Evolutionary conservation across 192 early-diverging fungal species (phyloP).

Genomic region (Entomortierella chlamydospora): DNA sequence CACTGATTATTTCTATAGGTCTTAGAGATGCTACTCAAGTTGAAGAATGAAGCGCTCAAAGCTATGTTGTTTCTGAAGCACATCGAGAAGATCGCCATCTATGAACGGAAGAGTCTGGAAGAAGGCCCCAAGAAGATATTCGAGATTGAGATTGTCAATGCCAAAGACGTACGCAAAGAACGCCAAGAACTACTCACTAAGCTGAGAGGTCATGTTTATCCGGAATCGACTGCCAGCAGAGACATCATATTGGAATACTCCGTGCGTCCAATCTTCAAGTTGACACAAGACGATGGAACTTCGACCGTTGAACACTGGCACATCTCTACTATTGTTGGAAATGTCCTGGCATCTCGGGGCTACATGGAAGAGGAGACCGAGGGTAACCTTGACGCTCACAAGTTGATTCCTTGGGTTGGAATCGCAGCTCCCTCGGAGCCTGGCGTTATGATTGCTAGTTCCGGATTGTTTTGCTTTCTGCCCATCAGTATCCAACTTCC

Average conservation of each 20-base stretch:
- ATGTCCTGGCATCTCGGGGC: not conserved
- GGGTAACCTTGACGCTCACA: constrained; percentile 14
- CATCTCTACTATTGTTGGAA: constrained; percentile 29
- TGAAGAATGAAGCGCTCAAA: constrained; percentile 36
- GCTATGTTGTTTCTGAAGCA: constrained; percentile 50
- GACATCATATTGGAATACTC: constrained; percentile 16
- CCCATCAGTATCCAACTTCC: constrained; percentile 46
- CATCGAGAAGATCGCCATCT: constrained; percentile 46
- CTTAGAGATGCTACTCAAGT: constrained; percentile 21
- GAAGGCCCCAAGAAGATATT: constrained; percentile 13
- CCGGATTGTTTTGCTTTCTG: constrained; percentile 53
- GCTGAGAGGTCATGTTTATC: constrained; percentile 12
- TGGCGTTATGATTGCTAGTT: not conserved
- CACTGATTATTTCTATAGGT: no score
- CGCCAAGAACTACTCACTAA: constrained; percentile 7
- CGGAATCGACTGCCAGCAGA: not conserved
- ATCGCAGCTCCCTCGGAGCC: constrained; percentile 30
- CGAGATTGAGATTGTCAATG: constrained; percentile 37
- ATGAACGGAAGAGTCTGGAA: constrained; percentile 21
- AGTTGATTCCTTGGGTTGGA: constrained; percentile 55
- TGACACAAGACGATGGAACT: constrained; percentile 24
- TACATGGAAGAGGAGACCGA: constrained; percentile 13
- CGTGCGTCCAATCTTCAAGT: constrained; percentile 8
- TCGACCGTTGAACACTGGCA: constrained; percentile 13
- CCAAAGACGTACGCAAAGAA: constrained; percentile 9